These are phyloP conservation scores for Eimeria nieschulzi DNA, from an alignment of 169 alveolate species.

Conservation along the genomic window DNA sequence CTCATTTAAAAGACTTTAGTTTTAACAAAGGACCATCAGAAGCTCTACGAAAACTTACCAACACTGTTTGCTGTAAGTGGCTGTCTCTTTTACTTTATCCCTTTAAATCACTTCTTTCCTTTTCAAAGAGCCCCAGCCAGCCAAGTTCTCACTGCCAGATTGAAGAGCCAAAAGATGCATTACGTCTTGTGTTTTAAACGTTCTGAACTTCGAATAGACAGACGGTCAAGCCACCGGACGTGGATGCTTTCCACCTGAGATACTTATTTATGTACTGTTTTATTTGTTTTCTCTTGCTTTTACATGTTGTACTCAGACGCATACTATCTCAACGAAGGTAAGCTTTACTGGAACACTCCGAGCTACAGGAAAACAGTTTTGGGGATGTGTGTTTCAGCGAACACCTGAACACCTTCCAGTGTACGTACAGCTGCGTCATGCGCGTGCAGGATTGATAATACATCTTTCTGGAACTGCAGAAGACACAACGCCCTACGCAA, in stretches of 20 bases:
- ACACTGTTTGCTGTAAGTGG: background rate
- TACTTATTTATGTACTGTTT: background rate
- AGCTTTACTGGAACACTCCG: background rate
- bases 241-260: no score
- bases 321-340: background rate
- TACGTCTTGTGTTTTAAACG: no score
- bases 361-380: background rate
- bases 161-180: no score
- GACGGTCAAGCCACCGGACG: no score
- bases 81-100: background rate
- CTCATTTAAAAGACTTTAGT: background rate
- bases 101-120: background rate
- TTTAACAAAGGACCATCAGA: background rate
- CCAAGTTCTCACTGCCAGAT: no score
- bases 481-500: constrained; percentile 26
- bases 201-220: no score
- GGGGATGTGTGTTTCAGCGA: no score
- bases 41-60: background rate
- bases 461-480: constrained; percentile 9
- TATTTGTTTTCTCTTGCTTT: background rate
- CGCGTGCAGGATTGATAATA: background rate
- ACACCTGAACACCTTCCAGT: no score
- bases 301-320: background rate
- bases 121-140: no score
- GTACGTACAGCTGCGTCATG: no score